These are phyloP conservation scores for Pichia californica DNA, from an alignment of 805 yeast species.

Conservation along the genomic window DNA sequence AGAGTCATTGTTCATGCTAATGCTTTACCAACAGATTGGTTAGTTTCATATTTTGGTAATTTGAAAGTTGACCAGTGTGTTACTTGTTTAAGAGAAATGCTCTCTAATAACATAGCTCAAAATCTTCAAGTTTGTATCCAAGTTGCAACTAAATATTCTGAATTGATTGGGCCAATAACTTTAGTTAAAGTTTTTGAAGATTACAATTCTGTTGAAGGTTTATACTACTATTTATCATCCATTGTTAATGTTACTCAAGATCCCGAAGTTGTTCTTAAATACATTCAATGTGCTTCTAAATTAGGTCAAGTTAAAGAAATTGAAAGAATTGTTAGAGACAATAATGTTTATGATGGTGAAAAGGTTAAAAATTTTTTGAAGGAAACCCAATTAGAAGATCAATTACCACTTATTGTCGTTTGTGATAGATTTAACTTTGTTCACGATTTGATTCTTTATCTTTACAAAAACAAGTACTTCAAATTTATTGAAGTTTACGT, in stretches of 20 bases:
- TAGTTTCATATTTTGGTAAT: slow-evolving; percentile 86
- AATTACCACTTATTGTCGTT: slow-evolving; percentile 91
- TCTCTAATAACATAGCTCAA: slow-evolving; percentile 64
- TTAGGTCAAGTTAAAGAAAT: slow-evolving; percentile 89
- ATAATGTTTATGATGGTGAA: slow-evolving; percentile 91
- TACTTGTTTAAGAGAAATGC: slow-evolving; percentile 79
- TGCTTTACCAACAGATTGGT: slow-evolving; percentile 87
- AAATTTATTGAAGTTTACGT: slow-evolving; percentile 97
- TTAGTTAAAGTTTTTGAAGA: slow-evolving; percentile 91
- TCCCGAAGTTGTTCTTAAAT: slow-evolving; percentile 91
- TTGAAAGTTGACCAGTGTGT: slow-evolving; percentile 90
- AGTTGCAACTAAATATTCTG: slow-evolving; percentile 95
- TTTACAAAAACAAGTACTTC: slow-evolving; percentile 93
- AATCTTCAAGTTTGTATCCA: slow-evolving; percentile 91
- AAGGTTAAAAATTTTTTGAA: slow-evolving; percentile 95
- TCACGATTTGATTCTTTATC: slow-evolving; percentile 87
- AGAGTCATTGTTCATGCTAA: slow-evolving; percentile 87
- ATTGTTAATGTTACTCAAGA: slow-evolving; percentile 92
- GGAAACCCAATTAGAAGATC: slow-evolving; percentile 90
- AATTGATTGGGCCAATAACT: slow-evolving; percentile 78
- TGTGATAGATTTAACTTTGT: slow-evolving; percentile 89
- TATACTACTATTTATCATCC: slow-evolving; percentile 87
- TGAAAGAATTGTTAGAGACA: slow-evolving; percentile 92
- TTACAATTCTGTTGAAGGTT: slow-evolving; percentile 86
- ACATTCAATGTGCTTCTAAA: slow-evolving; percentile 89